These are phyloP conservation scores for Xylaria bambusicola DNA, from an alignment of 495 filamentous ascomycete species.

Conservation along the genomic window DNA sequence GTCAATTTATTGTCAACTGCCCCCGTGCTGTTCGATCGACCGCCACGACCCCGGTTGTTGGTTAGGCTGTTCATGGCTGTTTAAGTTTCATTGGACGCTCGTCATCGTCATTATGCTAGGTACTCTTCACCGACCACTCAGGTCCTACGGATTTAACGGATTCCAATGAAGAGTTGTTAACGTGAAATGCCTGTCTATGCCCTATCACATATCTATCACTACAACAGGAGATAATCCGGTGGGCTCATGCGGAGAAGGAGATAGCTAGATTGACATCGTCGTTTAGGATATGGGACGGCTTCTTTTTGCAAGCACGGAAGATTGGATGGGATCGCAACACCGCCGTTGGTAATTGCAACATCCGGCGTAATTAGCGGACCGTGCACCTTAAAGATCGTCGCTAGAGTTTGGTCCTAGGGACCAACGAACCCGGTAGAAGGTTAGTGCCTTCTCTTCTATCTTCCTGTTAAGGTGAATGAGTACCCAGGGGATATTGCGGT, in stretches of 20 bases:
- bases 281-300: constrained; percentile 6
- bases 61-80: too few species aligned
- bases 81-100: not conserved
- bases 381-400: constrained; percentile 4
- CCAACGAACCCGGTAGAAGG: not conserved
- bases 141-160: too few species aligned
- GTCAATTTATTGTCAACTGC: not conserved
- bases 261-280: constrained; percentile 2
- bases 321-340: constrained; percentile 7
- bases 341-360: constrained; percentile 12
- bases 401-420: not conserved
- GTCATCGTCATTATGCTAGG: not conserved
- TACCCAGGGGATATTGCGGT: not conserved
- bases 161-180: not conserved
- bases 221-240: not conserved
- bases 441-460: not conserved
- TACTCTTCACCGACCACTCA: too few species aligned
- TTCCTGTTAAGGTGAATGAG: not conserved
- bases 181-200: not conserved
- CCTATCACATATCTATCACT: not conserved
- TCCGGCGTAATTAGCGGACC: constrained; percentile 4
- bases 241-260: not conserved
- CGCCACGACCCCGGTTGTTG: not conserved
- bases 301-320: not conserved
- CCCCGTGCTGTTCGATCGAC: not conserved